Evolutionary conservation across 2,329 filamentous ascomycete genomes (phyloP).

Genomic region (Pestalotiopsis sp.): DNA sequence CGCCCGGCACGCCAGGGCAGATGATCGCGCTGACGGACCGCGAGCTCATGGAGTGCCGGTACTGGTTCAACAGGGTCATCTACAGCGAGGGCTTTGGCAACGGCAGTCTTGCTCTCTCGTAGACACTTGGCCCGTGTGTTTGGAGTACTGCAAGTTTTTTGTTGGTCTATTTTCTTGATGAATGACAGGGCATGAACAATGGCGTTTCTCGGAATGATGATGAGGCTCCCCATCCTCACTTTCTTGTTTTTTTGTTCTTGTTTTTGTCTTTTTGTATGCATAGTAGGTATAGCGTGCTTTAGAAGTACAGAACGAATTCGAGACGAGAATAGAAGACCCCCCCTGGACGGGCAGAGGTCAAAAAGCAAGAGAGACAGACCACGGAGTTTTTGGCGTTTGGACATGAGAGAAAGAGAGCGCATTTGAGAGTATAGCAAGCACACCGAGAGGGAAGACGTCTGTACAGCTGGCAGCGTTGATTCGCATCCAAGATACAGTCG

Average conservation of each 20-base stretch:
- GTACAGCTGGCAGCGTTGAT: too few relatives aligned
- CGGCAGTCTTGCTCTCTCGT: slow-evolving; percentile 17
- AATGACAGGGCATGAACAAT: not conserved
- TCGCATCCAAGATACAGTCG: too few relatives aligned
- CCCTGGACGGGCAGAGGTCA: too few relatives aligned
- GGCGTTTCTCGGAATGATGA: not conserved
- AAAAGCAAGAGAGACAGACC: too few relatives aligned
- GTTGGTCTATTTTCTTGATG: not conserved
- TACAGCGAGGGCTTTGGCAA: slow-evolving; percentile 47
- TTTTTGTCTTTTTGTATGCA: too few relatives aligned
- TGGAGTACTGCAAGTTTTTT: not conserved
- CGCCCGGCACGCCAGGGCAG: slow-evolving; percentile 45
- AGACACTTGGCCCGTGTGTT: not conserved
- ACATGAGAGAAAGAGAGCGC: too few relatives aligned
- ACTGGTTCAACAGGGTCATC: slow-evolving; percentile 62
- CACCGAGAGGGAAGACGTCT: too few relatives aligned
- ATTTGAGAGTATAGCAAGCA: too few relatives aligned
- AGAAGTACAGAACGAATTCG: too few relatives aligned
- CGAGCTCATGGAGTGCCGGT: slow-evolving; percentile 54
- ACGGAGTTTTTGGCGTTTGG: too few relatives aligned
- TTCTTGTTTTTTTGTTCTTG: not conserved
- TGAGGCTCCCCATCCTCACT: not conserved
- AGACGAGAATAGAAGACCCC: too few relatives aligned
- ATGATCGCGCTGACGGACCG: slow-evolving; percentile 43
- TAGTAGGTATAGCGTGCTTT: too few relatives aligned